Evolutionary conservation across 106 monocot genomes (phyloP).

Genomic region (Chionographis japonica): DNA sequence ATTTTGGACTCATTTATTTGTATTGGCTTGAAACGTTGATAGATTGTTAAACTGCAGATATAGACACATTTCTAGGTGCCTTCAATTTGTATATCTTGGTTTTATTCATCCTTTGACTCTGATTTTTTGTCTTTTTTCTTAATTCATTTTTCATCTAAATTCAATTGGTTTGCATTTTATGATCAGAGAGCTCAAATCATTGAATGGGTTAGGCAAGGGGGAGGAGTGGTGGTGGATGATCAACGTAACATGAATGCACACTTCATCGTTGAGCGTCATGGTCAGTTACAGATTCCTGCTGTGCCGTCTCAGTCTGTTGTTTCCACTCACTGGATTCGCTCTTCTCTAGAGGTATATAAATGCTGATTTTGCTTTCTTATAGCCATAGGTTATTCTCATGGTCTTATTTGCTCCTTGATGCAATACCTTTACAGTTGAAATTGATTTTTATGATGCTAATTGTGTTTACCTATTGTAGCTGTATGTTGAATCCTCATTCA

Average conservation of each 20-base stretch:
- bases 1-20: too few relatives aligned
- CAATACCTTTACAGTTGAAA: too few relatives aligned
- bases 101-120: too few relatives aligned
- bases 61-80: too few relatives aligned
- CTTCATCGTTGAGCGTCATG: conserved; percentile 76
- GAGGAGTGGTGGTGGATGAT: conserved; percentile 56
- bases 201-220: conserved; percentile 79
- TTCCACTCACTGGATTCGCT: conserved; percentile 89
- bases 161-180: conserved; percentile 1
- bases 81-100: too few relatives aligned
- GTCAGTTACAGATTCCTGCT: conserved; percentile 22
- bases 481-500: too few relatives aligned
- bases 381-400: background rate
- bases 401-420: too few relatives aligned
- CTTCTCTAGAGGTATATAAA: conserved; percentile 76
- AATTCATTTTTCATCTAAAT: background rate
- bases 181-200: conserved; percentile 72
- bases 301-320: conserved; percentile 25
- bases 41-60: too few relatives aligned
- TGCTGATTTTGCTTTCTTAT: background rate
- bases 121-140: too few relatives aligned
- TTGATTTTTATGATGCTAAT: too few relatives aligned
- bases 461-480: too few relatives aligned
- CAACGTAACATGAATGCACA: conserved; percentile 23
- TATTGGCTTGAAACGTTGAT: too few relatives aligned